These are phyloP conservation scores for Colletotrichum neosansevieriae DNA, from an alignment of 2,329 filamentous ascomycete species.

Conservation along the genomic window DNA sequence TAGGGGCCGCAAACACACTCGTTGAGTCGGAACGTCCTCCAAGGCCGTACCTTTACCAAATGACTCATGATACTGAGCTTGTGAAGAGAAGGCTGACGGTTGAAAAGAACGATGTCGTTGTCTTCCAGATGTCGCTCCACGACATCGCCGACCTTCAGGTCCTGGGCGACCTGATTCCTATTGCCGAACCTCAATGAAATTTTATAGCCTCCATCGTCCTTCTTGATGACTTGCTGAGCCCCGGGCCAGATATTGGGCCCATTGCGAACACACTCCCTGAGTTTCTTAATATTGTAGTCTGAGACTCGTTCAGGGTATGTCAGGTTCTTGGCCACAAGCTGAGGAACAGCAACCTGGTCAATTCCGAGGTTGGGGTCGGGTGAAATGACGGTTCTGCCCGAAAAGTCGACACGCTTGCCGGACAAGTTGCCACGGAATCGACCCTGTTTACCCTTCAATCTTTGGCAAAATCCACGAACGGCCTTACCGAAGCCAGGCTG, in stretches of 20 bases:
- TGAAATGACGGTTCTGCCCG: slow-evolving; percentile 95
- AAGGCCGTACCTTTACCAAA: slow-evolving; percentile 90
- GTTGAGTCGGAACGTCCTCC: slow-evolving; percentile 95
- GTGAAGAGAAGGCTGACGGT: slow-evolving; percentile 96
- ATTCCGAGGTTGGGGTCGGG: slow-evolving; percentile 95
- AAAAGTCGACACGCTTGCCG: slow-evolving; percentile 98
- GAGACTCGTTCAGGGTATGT: slow-evolving; percentile 94
- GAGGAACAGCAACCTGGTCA: slow-evolving; percentile 92
- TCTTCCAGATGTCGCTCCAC: slow-evolving; percentile 97
- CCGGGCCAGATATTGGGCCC: slow-evolving; percentile 87
- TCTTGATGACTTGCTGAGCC: slow-evolving; percentile 82
- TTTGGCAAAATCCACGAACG: slow-evolving; percentile 93
- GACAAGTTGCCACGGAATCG: slow-evolving; percentile 97
- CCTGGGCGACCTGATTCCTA: slow-evolving; percentile 76
- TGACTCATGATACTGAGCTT: slow-evolving; percentile 99
- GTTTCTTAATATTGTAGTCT: slow-evolving; percentile 85
- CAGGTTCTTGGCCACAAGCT: slow-evolving; percentile 93
- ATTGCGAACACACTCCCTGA: slow-evolving; percentile 79
- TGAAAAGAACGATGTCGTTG: slow-evolving; percentile 96
- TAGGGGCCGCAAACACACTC: slow-evolving; percentile 99
- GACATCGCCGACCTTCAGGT: slow-evolving; percentile 84
- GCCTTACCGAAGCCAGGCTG: slow-evolving; percentile 88
- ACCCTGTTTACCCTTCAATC: slow-evolving; percentile 96
- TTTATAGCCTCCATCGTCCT: slow-evolving; percentile 73
- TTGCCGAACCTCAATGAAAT: slow-evolving; percentile 82